Evolutionary conservation across 2,329 filamentous ascomycete genomes (phyloP).

Genomic region (Beauveria sp.): DNA sequence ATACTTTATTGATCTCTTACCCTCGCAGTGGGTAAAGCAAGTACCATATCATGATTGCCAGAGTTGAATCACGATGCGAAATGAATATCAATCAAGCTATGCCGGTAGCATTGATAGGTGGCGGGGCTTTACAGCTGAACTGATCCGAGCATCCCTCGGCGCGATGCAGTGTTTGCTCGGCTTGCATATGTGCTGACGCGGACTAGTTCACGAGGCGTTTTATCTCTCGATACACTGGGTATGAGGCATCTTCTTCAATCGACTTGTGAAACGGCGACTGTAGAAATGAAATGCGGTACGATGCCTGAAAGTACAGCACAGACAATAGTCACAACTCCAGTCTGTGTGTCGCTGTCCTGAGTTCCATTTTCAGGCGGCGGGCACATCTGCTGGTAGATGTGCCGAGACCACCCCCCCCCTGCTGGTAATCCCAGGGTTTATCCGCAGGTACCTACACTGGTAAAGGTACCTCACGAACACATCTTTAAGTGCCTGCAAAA

Average conservation of each 20-base stretch:
- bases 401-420: no score
- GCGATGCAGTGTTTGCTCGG: not conserved
- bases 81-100: not conserved
- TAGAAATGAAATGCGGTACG: not conserved
- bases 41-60: constrained; percentile 60
- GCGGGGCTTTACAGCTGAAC: not conserved
- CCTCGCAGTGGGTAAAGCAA: constrained; percentile 69
- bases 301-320: not conserved
- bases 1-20: constrained; percentile 39
- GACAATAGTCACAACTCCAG: no score
- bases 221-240: not conserved
- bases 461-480: no score
- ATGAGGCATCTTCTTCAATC: not conserved
- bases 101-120: not conserved
- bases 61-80: not conserved
- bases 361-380: no score
- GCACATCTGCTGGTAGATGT: no score
- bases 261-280: not conserved
- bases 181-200: not conserved
- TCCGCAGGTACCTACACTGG: no score
- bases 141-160: not conserved
- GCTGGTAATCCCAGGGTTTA: no score
- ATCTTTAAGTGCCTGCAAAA: no score
- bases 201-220: not conserved
- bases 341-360: no score